Percentiles rank a stretch among this genome's conserved stretches.
phyloP scores from a whole-genome alignment of 805 yeast genomes.

The Blastobotrys parvus region DNA sequence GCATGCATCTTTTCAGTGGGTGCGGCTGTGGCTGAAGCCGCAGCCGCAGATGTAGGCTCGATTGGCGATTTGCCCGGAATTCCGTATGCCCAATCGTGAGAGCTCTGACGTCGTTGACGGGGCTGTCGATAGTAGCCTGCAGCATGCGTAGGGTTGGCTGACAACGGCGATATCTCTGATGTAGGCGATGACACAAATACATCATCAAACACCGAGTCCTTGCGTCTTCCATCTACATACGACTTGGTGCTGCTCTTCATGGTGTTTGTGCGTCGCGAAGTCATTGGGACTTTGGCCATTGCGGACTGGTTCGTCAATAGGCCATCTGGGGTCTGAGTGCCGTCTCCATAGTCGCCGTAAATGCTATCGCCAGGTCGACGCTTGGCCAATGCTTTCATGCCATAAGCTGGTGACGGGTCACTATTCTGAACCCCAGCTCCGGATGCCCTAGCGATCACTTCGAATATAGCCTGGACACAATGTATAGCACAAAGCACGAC shows the following conservation, averaged over 20 bases:
- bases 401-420: not conserved
- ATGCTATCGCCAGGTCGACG: not conserved
- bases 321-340: not conserved
- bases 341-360: not conserved
- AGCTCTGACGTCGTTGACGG: constrained; percentile 12
- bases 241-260: not conserved
- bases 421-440: constrained; percentile 12
- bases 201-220: constrained; percentile 11
- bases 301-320: not conserved
- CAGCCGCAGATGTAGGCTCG: not conserved
- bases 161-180: constrained; percentile 9
- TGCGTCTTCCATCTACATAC: constrained; percentile 1
- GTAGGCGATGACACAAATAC: constrained; percentile 13
- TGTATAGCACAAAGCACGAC: constrained; percentile 23
- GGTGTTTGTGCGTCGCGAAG: not conserved
- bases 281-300: not conserved
- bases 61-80: constrained; percentile 1
- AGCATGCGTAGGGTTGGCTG: constrained; percentile 1
- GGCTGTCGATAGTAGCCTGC: constrained; percentile 18
- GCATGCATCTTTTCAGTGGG: not conserved
- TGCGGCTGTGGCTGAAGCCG: not conserved
- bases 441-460: constrained; percentile 14
- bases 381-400: constrained; percentile 5
- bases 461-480: constrained; percentile 21
- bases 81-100: constrained; percentile 16